A percentile compares a stretch with the other conserved stretches of the same genome.
phyloP scores from a whole-genome alignment of 805 yeast genomes.

The Jamesozyma spencerorum region DNA sequence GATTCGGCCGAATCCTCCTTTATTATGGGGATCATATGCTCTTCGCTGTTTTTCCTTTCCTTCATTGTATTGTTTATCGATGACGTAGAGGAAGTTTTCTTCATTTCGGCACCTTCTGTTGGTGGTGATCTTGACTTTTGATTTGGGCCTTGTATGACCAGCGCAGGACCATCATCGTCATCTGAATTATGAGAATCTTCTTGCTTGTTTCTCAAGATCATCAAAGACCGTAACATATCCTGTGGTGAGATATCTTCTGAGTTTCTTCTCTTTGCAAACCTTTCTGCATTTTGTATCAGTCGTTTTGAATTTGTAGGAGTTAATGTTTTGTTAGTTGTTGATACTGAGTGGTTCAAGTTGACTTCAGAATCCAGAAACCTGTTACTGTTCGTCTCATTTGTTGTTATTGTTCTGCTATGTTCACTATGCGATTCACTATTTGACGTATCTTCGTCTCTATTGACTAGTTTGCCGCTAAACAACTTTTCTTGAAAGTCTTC shows the following conservation, averaged over 20 bases:
- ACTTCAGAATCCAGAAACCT: too few species aligned
- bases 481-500: slow-evolving; percentile 28
- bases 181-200: slow-evolving; percentile 28
- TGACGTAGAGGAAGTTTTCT: too few species aligned
- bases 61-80: too few species aligned
- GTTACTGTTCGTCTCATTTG: too few species aligned
- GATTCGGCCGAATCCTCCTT: too few species aligned
- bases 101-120: too few species aligned
- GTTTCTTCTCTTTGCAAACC: slow-evolving; percentile 28
- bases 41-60: too few species aligned
- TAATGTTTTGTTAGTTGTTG: background rate
- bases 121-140: background rate
- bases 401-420: background rate
- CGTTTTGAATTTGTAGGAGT: too few species aligned
- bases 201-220: slow-evolving; percentile 58
- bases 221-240: slow-evolving; percentile 76
- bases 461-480: slow-evolving; percentile 29
- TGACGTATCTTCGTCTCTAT: slow-evolving; percentile 23
- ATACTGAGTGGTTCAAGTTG: background rate
- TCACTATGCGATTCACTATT: background rate
- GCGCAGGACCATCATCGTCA: slow-evolving; percentile 66
- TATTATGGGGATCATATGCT: too few species aligned
- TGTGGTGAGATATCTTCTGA: slow-evolving; percentile 58
- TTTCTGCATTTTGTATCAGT: slow-evolving; percentile 15
- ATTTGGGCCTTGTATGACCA: slow-evolving; percentile 64